Base-by-base conservation (phyloP, 305 asterid species). In the Striga hermonthica region DNA sequence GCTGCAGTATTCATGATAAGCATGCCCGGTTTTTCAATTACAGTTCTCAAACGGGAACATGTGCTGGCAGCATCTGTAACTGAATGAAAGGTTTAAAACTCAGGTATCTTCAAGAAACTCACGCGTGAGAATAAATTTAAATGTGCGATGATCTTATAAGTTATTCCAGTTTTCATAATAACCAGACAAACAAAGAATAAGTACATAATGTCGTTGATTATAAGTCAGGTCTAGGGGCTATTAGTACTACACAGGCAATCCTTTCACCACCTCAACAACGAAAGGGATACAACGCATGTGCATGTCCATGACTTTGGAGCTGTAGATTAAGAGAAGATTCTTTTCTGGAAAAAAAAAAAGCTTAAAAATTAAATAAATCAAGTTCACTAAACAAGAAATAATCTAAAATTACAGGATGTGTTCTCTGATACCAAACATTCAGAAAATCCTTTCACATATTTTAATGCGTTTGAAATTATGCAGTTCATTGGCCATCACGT, bases 11-110 rank as follows among this genome's bases (percentile, higher is more conserved):
- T 76, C 73, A 74, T 53, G 53, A 72, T 59, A 73, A 80, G 66
- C 36, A 59, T 57, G 48, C 84, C 78, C 57, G 80, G 81, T 61
- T 70, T 79, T 68, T 78, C 85, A 40, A 69, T 34, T 44, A 53
- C 53, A 45, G 78, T 53, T 72, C 63, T 72, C 71, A 70, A 57
- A 71, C 65, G 82, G 59, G 84, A 82, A 13, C 72, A 50, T 43
- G 75, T 67, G 67, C 84, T 72, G 40, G 68, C 73, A 59, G 81
- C 71, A 75, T 74, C 73, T 68, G 65, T 62, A 71, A 70, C 64
- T 56, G 1, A 16, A 31, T 41, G 14, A 3, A 58, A 52, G 12
- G 63, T 14, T 66, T 63, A 70, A 14, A 58, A 70, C 65, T 67
- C 64, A 74, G 16, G 31, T 8, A 45, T 43, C 44, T 7, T 41